phyloP scores from a whole-genome alignment of 176 grass and related monocot species.

The Oryza longistaminata region DNA sequence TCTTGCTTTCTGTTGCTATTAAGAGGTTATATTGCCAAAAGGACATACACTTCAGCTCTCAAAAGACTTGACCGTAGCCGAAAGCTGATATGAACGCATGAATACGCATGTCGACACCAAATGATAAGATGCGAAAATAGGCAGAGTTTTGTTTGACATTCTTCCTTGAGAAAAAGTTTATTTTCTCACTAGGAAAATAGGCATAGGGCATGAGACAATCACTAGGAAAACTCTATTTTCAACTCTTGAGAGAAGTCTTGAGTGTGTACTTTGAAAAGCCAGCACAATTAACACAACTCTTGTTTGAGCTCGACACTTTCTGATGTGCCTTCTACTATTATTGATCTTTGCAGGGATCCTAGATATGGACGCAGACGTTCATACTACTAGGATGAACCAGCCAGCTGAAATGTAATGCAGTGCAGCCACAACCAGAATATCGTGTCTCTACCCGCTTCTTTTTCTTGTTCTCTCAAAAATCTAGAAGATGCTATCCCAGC shows the following conservation, averaged over 20 bases:
- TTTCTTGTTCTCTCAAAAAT: background rate
- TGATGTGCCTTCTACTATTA: conserved; percentile 13
- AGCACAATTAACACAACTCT: background rate
- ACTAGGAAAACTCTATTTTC: background rate
- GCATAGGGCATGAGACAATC: background rate
- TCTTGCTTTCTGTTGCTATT: background rate
- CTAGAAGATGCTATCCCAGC: conserved; percentile 4
- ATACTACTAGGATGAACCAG: conserved; percentile 37
- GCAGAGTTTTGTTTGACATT: background rate
- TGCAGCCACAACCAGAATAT: conserved; percentile 13
- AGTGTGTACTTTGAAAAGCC: conserved; percentile 13
- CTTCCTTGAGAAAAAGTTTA: background rate
- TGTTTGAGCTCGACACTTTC: background rate
- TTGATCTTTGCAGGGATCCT: conserved; percentile 47
- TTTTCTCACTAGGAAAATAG: too few species aligned
- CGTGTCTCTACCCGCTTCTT: background rate
- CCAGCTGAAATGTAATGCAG: background rate
- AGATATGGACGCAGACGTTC: conserved; percentile 35
- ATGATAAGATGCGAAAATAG: background rate
- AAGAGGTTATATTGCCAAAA: conserved; percentile 9
- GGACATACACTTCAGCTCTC: background rate
- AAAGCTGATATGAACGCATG: background rate
- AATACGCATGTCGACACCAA: background rate
- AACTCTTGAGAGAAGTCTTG: background rate
- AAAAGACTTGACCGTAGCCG: background rate